phyloP scores from a whole-genome alignment of 2,329 filamentous ascomycete genomes.

The Claviceps humidiphila region DNA sequence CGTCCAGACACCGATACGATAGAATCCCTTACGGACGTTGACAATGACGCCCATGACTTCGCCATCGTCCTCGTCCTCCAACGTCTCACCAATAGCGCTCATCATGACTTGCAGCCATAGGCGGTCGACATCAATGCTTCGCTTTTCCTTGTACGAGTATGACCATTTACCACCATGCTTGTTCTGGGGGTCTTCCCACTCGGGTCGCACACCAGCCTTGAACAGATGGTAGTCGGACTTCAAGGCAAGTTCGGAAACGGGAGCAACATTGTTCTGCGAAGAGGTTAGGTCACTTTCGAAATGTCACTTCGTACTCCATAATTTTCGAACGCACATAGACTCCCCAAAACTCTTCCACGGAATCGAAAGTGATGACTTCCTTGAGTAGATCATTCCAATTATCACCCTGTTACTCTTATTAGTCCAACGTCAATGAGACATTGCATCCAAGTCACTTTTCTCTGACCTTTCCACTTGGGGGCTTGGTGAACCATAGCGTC shows the following conservation, averaged over 20 bases:
- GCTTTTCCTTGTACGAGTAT: slow-evolving; percentile 95
- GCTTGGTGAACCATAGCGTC: slow-evolving; percentile 99
- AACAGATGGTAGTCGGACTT: slow-evolving; percentile 99
- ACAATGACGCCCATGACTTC: slow-evolving; percentile 99
- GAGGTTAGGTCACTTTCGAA: slow-evolving; percentile 6
- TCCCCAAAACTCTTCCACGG: slow-evolving; percentile 98
- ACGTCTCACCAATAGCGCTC: slow-evolving; percentile 89
- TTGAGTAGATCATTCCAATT: slow-evolving; percentile 98
- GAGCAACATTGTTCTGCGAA: slow-evolving; percentile 88
- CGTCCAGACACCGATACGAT: slow-evolving; percentile 95
- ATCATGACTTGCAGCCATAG: slow-evolving; percentile 97
- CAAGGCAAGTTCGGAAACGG: slow-evolving; percentile 85
- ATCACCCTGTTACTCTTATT: slow-evolving; percentile 52
- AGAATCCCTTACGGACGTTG: slow-evolving; percentile 97
- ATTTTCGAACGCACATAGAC: slow-evolving; percentile 64
- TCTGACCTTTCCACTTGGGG: slow-evolving; percentile 78
- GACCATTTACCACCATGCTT: slow-evolving; percentile 99
- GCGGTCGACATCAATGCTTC: slow-evolving; percentile 79
- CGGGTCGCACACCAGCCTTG: slow-evolving; percentile 91
- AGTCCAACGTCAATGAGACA: not conserved
- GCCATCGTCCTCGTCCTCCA: slow-evolving; percentile 86
- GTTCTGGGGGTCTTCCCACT: slow-evolving; percentile 98
- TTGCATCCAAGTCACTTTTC: not conserved
- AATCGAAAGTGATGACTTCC: slow-evolving; percentile 97
- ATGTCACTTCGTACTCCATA: slow-evolving; percentile 1